Base-by-base conservation (phyloP, 495 filamentous ascomycete genomes). In the Podospora pseudocomata region DNA sequence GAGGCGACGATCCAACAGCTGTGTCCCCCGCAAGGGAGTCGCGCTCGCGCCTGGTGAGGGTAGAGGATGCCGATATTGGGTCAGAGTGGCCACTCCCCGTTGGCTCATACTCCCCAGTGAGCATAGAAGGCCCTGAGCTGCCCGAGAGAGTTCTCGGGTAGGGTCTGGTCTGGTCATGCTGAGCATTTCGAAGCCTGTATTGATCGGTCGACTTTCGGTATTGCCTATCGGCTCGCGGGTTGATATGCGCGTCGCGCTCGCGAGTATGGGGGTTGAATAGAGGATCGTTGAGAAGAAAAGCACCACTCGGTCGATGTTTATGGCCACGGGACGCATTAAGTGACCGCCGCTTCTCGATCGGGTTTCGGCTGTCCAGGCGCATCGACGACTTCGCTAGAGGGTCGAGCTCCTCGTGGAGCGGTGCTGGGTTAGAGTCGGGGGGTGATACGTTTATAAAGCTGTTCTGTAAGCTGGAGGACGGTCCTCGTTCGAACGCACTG, bases 281-380 rank as follows among this genome's bases (percentile, higher is more conserved):
- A n/a, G 74, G 65, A 44, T 82, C 81, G 19, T 79, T 66, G 16
- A 84, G 81, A 59, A 84, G 78, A 65, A 84, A 84, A 11, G 76
- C 80, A 30, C 82, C 79, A 70, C 75, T 78, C 16, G 81, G 73
- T 19, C 81, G 75, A 39, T 78, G 75, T 69, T 80, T 84, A 65
- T 82, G 76, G 63, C 76, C 39, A 60, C 78, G 77, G 56, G 68
- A 73, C 63, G 68, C 65, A 23, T 63, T 62, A 55, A 32, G 69
- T 4, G 70, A 72, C 62, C 73, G 78, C 44, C 75, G 73, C 19
- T 66, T 72, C 26, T 65, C 63, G 58, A 72, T 72, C 34, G 70
- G 71, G 61, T 60, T 60, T 57, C 61, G 66, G 53, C 69, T 70
- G 23, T 73, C 67, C 0, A 61, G 55, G 30, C 66, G 71, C 67